Evolutionary conservation across 1,139 yeast species (phyloP), one percentile per base, ranked within the genome.

Genomic region (Komagataea norvegica): DNA sequence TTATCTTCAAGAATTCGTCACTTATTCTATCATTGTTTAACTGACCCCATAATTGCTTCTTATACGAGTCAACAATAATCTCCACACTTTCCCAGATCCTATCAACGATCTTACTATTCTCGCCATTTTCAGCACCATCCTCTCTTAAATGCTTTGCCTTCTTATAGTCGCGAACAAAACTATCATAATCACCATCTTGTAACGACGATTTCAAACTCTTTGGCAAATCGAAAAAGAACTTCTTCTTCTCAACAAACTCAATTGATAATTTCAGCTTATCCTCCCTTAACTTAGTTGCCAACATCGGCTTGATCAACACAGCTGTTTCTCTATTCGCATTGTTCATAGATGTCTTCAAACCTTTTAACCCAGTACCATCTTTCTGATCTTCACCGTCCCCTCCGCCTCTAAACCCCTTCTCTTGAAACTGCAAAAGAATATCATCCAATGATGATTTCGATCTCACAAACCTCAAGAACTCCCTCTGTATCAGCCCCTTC

Each of bases 211-310:
- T 62, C 41, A 91, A 64, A 9, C 62, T 65, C 25, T 71, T 72
- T 0, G 96, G 95, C 33, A 88, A 67, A 54, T 86, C 83, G 53
- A 91, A 80, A 39, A 87, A 68, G 42, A 71, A 71, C 38, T 69
- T 70, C 56, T 87, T 76, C 31, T 70, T 66, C 34, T 78, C 78
- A 16, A 88, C 68, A 43, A 84, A 74, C 21, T 73, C 74, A 40
- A 84, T 67, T 13, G 94, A 74, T 25, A 70, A 69, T 34, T 68
- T 64, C 36, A 85, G 67, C 45, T 81, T 77, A 17, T 66, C 64
- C 46, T 83, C 85, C 49, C 76, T 78, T 8, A 68, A 63, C 42
- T 77, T 72, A 40, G 77, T 76, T 36, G 81, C 82, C 38, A 80
- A 61, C 6, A 89, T 76, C 0, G 97, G 97, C 45, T 88, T 77